Evolutionary conservation across 176 grass and related monocot species (phyloP).

Genomic region (Chloris gayana): DNA sequence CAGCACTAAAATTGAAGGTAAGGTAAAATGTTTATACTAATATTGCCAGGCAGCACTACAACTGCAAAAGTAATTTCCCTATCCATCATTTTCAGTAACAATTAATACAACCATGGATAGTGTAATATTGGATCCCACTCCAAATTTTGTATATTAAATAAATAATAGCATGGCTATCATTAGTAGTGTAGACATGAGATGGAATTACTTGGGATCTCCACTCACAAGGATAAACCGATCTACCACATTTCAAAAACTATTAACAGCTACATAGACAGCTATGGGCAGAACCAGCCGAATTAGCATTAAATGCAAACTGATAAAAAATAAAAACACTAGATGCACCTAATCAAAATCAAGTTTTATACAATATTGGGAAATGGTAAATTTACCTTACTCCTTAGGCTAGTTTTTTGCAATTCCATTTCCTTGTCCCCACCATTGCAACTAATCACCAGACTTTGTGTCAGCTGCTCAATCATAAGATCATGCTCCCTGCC

Average conservation of each 20-base stretch:
- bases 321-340: neutral
- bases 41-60: neutral
- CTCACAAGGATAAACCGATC: constrained; percentile 13
- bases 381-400: constrained; percentile 65
- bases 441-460: constrained; percentile 38
- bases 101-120: neutral
- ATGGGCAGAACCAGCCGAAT: neutral
- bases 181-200: neutral
- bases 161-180: neutral
- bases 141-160: neutral
- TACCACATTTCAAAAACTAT: neutral
- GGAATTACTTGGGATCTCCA: neutral
- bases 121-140: neutral
- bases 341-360: constrained; percentile 8
- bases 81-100: neutral
- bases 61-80: neutral
- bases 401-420: constrained; percentile 32
- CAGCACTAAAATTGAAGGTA: neutral
- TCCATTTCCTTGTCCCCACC: constrained; percentile 31
- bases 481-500: constrained; percentile 37
- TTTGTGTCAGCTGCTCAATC: constrained; percentile 36
- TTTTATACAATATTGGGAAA: neutral
- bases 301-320: constrained; percentile 11
- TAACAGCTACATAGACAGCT: constrained; percentile 2
- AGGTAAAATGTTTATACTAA: neutral